Evolutionary conservation across 1,139 yeast genomes (phyloP), one percentile per base, ranked within the genome.

Genomic region (Sugiyamaella sp.): DNA sequence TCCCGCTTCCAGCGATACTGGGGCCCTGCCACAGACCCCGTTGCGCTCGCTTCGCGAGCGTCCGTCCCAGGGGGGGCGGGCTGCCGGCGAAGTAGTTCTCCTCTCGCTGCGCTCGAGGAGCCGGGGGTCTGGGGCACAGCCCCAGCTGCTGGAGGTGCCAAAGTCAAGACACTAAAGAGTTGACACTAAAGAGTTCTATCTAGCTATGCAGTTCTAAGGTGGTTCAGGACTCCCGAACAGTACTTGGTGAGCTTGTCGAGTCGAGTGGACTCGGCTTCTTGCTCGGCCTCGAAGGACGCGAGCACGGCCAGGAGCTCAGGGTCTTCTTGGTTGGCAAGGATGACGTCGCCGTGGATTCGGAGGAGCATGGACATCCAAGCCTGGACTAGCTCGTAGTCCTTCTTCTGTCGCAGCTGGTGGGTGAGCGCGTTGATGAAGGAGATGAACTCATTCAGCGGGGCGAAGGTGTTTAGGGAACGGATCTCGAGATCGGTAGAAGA

Each of bases 401-500:
- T 70, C 57, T 86, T 85, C n/a, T 76, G 60, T 4, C 67, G 61
- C 49, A 87, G 69, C 3, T 93, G 95, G 52, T 70, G 73, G 3
- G 80, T 75, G 61, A 93, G 68, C 0, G 96, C 91, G 19, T 75
- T 71, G 17, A 90, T 74, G 61, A 93, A 90, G 59, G 75, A 71
- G 0, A 79, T 67, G 66, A 90, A 71, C 71, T 93, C 98, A 2
- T 71, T 67, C 63, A 79, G 76, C 10, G 89, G 89, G 8, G 85
- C 80, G 27, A 71, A 68, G 0, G 89, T 73, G 61, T 84, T 81
- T 56, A 93, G 70, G 1, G 97, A 86, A 61, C 96, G 82, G 54
- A 93, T 82, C 70, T 95, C 99, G 56, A 93, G 72, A 68, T 93
- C 99, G 21, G 90, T 80, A 4, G 81, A 73, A 1, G 97, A 77